Conservation (phyloP, 169 alveolate genomes). For the Toxoplasma gondii region DNA sequence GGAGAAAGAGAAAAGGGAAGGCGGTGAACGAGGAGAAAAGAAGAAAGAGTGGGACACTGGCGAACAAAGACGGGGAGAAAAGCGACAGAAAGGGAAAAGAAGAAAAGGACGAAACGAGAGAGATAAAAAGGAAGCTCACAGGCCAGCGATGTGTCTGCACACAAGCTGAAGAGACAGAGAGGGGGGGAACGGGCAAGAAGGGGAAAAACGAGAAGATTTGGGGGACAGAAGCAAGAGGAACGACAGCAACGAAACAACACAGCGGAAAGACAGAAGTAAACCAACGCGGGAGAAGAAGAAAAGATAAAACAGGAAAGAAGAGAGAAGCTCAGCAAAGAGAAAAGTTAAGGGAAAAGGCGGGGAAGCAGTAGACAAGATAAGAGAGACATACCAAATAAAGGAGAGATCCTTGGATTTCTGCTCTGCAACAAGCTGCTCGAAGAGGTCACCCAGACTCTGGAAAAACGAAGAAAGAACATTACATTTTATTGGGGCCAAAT, state of each 20-base stretch:
- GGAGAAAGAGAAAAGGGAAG: neutral
- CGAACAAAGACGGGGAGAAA: no score
- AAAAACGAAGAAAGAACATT: slow-evolving; percentile 51
- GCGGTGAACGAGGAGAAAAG: no score
- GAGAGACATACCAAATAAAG: neutral
- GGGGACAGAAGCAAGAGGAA: neutral
- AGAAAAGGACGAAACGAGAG: no score
- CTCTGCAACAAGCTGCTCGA: neutral
- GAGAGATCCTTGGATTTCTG: neutral
- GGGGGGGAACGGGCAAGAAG: no score
- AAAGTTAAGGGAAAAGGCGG: neutral
- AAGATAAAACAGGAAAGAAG: neutral
- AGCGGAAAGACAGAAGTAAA: neutral
- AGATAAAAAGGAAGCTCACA: no score
- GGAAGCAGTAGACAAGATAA: no score
- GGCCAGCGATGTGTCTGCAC: no score
- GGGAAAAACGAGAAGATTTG: no score
- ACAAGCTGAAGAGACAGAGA: no score
- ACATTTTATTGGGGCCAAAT: no score
- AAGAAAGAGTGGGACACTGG: no score
- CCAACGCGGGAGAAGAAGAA: neutral
- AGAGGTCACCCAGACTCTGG: slow-evolving; percentile 69
- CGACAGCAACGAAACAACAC: neutral
- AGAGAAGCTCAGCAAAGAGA: neutral
- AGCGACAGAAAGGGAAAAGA: no score